Evolutionary conservation across 2,329 filamentous ascomycete species (phyloP).

Genomic region (Botrytis sinoallii): DNA sequence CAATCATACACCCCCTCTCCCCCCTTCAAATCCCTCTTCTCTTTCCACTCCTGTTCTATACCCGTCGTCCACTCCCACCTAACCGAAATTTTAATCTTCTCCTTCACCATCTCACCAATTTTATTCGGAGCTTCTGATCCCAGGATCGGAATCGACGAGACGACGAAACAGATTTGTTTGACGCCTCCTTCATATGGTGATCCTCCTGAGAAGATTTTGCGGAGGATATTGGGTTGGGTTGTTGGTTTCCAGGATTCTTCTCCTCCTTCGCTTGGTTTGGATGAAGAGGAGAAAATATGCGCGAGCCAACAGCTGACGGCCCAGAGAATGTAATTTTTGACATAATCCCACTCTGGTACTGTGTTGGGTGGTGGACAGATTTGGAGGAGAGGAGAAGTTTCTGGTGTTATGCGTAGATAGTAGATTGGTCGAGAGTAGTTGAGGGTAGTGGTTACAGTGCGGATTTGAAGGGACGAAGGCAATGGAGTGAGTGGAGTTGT

Average conservation of each 20-base stretch:
- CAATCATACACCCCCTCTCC: slow-evolving; percentile 32
- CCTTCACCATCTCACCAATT: neutral
- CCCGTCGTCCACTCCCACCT: slow-evolving; percentile 16
- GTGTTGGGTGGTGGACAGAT: slow-evolving; percentile 10
- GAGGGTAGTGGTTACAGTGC: slow-evolving; percentile 34
- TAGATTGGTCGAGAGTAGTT: neutral
- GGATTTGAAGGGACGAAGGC: slow-evolving; percentile 9
- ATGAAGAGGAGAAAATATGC: neutral
- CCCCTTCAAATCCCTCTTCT: slow-evolving; percentile 3
- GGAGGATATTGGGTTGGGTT: slow-evolving; percentile 2
- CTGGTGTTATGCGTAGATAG: neutral
- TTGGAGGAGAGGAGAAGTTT: slow-evolving; percentile 11
- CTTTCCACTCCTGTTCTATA: slow-evolving; percentile 18
- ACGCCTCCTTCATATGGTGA: neutral
- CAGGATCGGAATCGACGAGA: neutral
- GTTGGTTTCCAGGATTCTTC: slow-evolving; percentile 7
- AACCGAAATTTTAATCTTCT: neutral
- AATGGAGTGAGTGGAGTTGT: neutral
- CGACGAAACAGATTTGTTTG: slow-evolving; percentile 16
- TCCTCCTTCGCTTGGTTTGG: neutral
- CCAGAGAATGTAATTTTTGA: slow-evolving; percentile 12
- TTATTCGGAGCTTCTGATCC: neutral
- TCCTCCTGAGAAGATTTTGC: neutral
- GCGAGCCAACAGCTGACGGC: slow-evolving; percentile 8
- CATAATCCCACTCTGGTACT: neutral